Conservation (phyloP, 495 filamentous ascomycete genomes). For the Evernia prunastri region DNA sequence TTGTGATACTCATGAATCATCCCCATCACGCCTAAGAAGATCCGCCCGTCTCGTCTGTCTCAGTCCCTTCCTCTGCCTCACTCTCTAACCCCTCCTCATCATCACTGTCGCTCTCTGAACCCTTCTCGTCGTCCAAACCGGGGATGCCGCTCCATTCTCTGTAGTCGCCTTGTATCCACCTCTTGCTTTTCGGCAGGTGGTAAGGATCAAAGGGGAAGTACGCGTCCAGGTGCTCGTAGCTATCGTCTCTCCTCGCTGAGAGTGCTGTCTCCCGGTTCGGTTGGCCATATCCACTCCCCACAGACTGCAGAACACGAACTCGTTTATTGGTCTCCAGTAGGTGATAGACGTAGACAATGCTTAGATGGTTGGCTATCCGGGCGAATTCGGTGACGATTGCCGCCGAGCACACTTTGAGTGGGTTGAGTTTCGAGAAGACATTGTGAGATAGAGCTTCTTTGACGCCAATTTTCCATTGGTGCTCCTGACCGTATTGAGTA, state of each 20-base stretch:
- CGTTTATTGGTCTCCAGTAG: slow-evolving; percentile 90
- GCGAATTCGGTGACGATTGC: slow-evolving; percentile 88
- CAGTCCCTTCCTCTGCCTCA: slow-evolving; percentile 37
- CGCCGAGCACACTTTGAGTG: slow-evolving; percentile 92
- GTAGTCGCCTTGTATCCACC: slow-evolving; percentile 83
- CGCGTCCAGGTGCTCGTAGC: slow-evolving; percentile 71
- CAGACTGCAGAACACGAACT: slow-evolving; percentile 59
- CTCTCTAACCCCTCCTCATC: slow-evolving; percentile 48
- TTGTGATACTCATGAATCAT: neutral
- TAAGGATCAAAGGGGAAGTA: slow-evolving; percentile 99
- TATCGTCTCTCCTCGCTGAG: slow-evolving; percentile 47
- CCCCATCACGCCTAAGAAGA: neutral
- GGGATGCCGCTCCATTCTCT: slow-evolving; percentile 74
- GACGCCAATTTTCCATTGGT: slow-evolving; percentile 66
- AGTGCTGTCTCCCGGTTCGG: slow-evolving; percentile 58
- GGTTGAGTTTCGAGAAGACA: slow-evolving; percentile 84
- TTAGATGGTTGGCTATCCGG: slow-evolving; percentile 71
- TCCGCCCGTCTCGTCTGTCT: slow-evolving; percentile 21
- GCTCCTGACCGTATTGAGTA: slow-evolving; percentile 52
- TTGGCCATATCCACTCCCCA: slow-evolving; percentile 35
- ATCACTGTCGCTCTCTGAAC: slow-evolving; percentile 47
- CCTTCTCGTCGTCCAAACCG: slow-evolving; percentile 51
- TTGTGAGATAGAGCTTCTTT: slow-evolving; percentile 64
- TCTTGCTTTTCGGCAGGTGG: slow-evolving; percentile 71
- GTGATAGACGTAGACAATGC: slow-evolving; percentile 79